These are phyloP conservation scores for Helenozyma baotianmanensis DNA, from an alignment of 805 yeast genomes.

Conservation along the genomic window DNA sequence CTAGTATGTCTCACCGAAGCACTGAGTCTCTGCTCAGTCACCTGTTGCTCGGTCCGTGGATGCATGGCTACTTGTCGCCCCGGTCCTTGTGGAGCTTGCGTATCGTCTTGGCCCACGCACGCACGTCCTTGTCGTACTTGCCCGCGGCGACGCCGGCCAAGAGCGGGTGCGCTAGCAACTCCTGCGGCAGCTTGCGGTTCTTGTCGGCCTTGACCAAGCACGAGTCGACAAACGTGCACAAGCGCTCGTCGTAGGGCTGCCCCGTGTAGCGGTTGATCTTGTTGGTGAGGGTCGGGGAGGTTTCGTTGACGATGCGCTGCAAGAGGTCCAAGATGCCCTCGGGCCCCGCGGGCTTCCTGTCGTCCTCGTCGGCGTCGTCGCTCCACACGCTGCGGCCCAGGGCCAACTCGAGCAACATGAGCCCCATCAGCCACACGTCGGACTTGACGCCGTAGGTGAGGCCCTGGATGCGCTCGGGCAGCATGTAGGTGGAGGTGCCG, in stretches of 20 bases:
- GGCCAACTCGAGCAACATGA: constrained; percentile 84
- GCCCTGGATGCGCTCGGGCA: constrained; percentile 97
- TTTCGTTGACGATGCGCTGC: constrained; percentile 91
- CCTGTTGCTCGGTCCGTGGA: no score
- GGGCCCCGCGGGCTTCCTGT: constrained; percentile 41
- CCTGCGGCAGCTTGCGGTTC: constrained; percentile 69
- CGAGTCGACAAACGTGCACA: constrained; percentile 65
- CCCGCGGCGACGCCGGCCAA: constrained; percentile 29
- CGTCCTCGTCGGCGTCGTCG: constrained; percentile 38
- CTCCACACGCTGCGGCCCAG: constrained; percentile 79
- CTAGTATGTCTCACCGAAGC: no score
- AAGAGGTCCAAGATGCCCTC: constrained; percentile 86
- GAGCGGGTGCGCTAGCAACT: constrained; percentile 45
- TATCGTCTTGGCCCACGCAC: constrained; percentile 38
- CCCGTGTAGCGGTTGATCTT: constrained; percentile 27
- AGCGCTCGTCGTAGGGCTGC: constrained; percentile 35
- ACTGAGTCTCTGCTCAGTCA: no score
- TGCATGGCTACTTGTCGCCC: constrained; percentile 11
- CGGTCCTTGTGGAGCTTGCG: constrained; percentile 29
- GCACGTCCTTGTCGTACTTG: constrained; percentile 32
- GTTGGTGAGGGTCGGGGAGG: constrained; percentile 63
- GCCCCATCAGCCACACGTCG: constrained; percentile 95
- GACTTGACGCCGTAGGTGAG: constrained; percentile 90
- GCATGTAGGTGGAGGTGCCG: constrained; percentile 95
- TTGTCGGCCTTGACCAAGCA: constrained; percentile 70